Conservation (phyloP, 768 basidiomycete genomes). For the Sarcodon aspratus region DNA sequence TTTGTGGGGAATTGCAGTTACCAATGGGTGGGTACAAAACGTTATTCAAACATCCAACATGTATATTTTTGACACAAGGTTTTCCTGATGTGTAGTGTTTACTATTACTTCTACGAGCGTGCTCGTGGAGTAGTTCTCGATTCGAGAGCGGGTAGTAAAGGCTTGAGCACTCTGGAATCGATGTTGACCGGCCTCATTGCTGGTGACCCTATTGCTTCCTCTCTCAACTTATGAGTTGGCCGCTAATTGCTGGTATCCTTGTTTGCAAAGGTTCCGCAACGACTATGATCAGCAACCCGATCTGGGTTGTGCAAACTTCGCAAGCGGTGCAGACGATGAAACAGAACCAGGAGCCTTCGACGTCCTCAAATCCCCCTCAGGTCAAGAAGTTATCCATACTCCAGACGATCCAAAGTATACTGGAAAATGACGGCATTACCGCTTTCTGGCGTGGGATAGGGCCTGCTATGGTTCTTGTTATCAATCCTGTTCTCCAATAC, state of each 20-base stretch:
- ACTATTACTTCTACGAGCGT: slow-evolving; percentile 88
- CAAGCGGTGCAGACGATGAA: slow-evolving; percentile 62
- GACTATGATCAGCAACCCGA: slow-evolving; percentile 82
- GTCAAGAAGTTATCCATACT: slow-evolving; percentile 47
- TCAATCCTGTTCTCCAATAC: slow-evolving; percentile 92
- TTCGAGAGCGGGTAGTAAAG: slow-evolving; percentile 47
- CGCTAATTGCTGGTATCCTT: neutral
- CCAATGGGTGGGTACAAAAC: slow-evolving; percentile 59
- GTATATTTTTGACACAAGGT: neutral
- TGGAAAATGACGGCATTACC: slow-evolving; percentile 62
- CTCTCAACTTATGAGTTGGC: neutral
- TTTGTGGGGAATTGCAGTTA: slow-evolving; percentile 83
- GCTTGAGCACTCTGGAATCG: slow-evolving; percentile 76
- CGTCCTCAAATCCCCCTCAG: slow-evolving; percentile 17
- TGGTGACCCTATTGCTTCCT: slow-evolving; percentile 27
- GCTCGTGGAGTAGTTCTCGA: slow-evolving; percentile 47
- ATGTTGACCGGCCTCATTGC: slow-evolving; percentile 84
- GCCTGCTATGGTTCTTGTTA: slow-evolving; percentile 85
- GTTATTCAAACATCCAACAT: neutral
- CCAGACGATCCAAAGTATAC: slow-evolving; percentile 57
- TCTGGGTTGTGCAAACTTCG: slow-evolving; percentile 94
- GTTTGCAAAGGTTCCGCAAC: slow-evolving; percentile 67
- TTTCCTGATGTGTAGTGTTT: slow-evolving; percentile 41
- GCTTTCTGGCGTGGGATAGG: slow-evolving; percentile 92
- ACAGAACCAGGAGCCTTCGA: slow-evolving; percentile 8